Percentiles rank a stretch among this genome's conserved stretches.
These are phyloP conservation scores for Knoxia roxburghii DNA, from an alignment of 257 asterid genomes.

Conservation along the genomic window DNA sequence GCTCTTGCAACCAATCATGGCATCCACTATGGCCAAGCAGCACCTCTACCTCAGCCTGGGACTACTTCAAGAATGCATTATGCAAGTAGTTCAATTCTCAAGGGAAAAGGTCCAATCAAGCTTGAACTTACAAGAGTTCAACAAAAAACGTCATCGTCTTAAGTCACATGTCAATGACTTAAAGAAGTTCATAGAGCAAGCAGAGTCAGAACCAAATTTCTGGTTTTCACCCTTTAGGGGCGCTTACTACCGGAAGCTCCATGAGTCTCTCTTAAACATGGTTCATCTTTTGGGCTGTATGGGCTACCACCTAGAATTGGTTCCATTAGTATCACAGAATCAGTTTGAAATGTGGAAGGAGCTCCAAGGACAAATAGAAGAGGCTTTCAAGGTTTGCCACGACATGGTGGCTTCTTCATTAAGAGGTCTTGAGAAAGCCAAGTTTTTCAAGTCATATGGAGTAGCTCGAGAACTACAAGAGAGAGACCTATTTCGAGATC, in stretches of 20 bases:
- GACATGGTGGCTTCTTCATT: conserved; percentile 28
- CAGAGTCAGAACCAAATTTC: conserved; percentile 57
- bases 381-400: conserved; percentile 27
- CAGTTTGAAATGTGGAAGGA: conserved; percentile 24
- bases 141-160: conserved; percentile 28
- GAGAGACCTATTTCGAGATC: conserved; percentile 19
- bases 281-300: conserved; percentile 34
- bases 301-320: conserved; percentile 28
- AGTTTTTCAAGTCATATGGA: conserved; percentile 2
- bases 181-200: conserved; percentile 31
- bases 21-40: conserved; percentile 53
- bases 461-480: conserved; percentile 19
- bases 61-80: conserved; percentile 35
- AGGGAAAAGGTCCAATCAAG: not conserved
- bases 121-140: conserved; percentile 15
- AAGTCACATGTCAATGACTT: conserved; percentile 31
- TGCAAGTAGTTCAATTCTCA: conserved; percentile 17
- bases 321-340: conserved; percentile 21
- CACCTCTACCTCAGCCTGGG: conserved; percentile 25
- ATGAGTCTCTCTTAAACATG: conserved; percentile 28
- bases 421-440: conserved; percentile 21
- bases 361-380: conserved; percentile 31
- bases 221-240: conserved; percentile 57
- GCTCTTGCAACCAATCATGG: conserved; percentile 48
- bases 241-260: conserved; percentile 43